Conservation (phyloP, 2,329 filamentous ascomycete genomes). For the Corinectria fuckeliana region DNA sequence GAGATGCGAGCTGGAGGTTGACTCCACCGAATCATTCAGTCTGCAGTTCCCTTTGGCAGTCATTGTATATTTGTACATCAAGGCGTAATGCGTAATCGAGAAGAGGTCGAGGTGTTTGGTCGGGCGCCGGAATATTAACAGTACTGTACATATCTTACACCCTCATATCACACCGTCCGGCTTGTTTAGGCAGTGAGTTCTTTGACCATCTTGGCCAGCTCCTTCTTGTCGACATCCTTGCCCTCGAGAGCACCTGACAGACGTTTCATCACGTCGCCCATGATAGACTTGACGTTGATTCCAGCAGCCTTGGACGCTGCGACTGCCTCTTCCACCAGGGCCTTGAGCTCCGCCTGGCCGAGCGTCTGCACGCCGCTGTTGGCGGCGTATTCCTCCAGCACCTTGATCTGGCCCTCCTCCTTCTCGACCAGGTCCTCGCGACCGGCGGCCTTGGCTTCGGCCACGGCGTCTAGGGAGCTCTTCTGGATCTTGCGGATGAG, state of each 20-base stretch:
- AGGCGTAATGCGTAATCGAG: constrained; percentile 14
- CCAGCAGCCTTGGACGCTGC: constrained; percentile 57
- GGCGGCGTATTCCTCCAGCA: constrained; percentile 70
- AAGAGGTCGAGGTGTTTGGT: constrained; percentile 16
- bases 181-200: constrained; percentile 42
- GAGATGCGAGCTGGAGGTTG: not conserved
- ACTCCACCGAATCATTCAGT: too few species aligned
- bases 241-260: constrained; percentile 64
- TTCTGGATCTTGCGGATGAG: constrained; percentile 70
- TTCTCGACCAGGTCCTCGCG: constrained; percentile 73
- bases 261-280: constrained; percentile 70
- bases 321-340: constrained; percentile 58
- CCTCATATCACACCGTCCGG: not conserved
- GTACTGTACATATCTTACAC: constrained; percentile 38
- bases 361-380: constrained; percentile 66
- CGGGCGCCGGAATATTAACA: constrained; percentile 8
- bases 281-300: constrained; percentile 51
- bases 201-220: constrained; percentile 68
- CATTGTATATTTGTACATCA: constrained; percentile 13
- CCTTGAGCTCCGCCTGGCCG: constrained; percentile 63
- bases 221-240: constrained; percentile 68
- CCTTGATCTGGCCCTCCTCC: constrained; percentile 68
- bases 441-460: constrained; percentile 68
- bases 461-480: constrained; percentile 62
- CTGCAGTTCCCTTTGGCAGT: too few species aligned